Evolutionary conservation across 768 basidiomycete species (phyloP), one percentile per base, ranked within the genome.

Genomic region (Russula emetica): DNA sequence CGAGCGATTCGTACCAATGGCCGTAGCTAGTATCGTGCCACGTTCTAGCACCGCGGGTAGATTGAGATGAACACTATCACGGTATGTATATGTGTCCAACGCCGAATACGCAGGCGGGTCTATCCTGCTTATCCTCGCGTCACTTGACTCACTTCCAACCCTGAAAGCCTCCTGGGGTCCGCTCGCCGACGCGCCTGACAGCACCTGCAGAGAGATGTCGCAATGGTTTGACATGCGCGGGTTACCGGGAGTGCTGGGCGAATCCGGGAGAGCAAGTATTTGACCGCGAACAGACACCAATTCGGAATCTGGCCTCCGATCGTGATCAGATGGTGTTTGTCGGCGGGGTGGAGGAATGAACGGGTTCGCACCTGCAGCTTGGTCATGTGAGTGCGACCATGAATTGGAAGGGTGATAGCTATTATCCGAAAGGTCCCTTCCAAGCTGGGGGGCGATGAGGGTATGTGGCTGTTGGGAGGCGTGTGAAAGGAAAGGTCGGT

Each of bases 1-100:
- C n/a, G n/a, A n/a, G n/a, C n/a, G n/a, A n/a, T n/a, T n/a, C 8
- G 53, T 49, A 28, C 84, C 84, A 40, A 88, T 77, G 3, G 82
- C 76, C 63, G 78, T 82, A 10, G 80, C 69, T 20, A 89, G 88
- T 38, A 89, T 76, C 20, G 82, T 73, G 50, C 78, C 80, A 9
- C 88, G 88, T 74, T 93, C 94, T 69, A 96, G 75, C 9, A 93
- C 92, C 52, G 92, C 92, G 26, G 94, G 94, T 38, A 97, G 78
- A 75, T 97, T 92, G 54, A 95, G 86, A 57, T 91, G 90, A n/a
- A 96, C 91, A 34, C 94, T 94, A 49, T 92, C 93, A 56, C 85
- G 79, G 70, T 92, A 92, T 26, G 85, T 82, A 69, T 80, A 89
- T 20, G 90, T 86, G 71, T 93, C 91, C 70, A 93, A 75, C 22